These are phyloP conservation scores for Aspergillus diversus DNA, from an alignment of 495 filamentous ascomycete species.

Conservation along the genomic window DNA sequence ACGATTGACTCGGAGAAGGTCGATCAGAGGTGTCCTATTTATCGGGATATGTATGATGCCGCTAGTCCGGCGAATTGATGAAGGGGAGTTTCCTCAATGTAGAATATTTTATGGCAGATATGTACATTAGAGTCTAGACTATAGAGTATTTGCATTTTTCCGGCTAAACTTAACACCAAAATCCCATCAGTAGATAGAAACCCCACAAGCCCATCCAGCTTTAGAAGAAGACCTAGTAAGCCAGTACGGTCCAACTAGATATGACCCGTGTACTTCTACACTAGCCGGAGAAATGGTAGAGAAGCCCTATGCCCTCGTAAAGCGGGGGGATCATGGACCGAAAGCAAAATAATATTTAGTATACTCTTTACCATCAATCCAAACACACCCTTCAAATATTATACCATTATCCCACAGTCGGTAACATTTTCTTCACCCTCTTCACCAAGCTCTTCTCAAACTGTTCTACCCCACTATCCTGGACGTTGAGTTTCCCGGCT, in stretches of 20 bases:
- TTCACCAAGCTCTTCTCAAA: conserved; percentile 69
- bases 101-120: too few species aligned
- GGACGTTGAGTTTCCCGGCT: conserved; percentile 56
- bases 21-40: conserved; percentile 13
- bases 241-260: too few species aligned
- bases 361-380: not conserved
- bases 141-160: too few species aligned
- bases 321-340: not conserved
- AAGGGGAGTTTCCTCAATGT: too few species aligned
- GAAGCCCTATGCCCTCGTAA: too few species aligned
- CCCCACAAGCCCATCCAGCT: too few species aligned
- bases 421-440: conserved; percentile 50
- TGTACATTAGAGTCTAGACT: too few species aligned
- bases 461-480: conserved; percentile 61
- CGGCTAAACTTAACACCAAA: too few species aligned
- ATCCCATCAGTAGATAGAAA: too few species aligned
- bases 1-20: conserved; percentile 8
- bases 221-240: too few species aligned
- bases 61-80: not conserved
- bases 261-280: too few species aligned
- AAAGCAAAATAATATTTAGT: not conserved
- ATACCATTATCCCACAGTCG: conserved; percentile 13
- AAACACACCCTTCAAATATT: not conserved
- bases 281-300: too few species aligned
- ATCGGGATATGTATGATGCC: conserved; percentile 6